Evolutionary conservation across 352 stramenopile genomes (phyloP).

Genomic region (Globisporangium ultimum): DNA sequence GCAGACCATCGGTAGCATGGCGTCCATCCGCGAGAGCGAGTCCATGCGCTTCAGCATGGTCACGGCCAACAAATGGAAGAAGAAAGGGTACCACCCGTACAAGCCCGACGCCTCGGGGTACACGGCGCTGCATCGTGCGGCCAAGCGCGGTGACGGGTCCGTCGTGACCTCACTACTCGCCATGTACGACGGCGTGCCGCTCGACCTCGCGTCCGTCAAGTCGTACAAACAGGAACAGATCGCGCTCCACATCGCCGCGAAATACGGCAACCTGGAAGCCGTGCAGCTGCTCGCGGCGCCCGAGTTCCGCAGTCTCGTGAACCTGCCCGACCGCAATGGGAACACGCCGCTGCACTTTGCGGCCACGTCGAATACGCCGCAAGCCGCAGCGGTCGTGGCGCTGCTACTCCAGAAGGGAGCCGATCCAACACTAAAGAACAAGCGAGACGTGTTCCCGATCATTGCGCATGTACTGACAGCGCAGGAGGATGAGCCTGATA

Average conservation of each 20-base stretch:
- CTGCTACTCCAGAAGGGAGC: conserved; percentile 53
- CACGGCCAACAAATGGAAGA: conserved; percentile 81
- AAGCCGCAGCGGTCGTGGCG: conserved; percentile 51
- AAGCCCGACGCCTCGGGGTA: conserved; percentile 75
- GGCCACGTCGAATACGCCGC: conserved; percentile 47
- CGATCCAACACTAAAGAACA: conserved; percentile 68
- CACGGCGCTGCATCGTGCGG: conserved; percentile 75
- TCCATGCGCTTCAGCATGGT: conserved; percentile 77
- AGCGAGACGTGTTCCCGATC: conserved; percentile 71
- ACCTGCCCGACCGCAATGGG: conserved; percentile 64
- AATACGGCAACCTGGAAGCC: conserved; percentile 69
- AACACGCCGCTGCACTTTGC: conserved; percentile 85
- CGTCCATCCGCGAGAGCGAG: conserved; percentile 71
- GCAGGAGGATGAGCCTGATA: conserved; percentile 63
- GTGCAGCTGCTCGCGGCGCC: conserved; percentile 44
- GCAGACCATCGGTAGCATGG: conserved; percentile 53
- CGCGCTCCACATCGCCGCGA: conserved; percentile 78
- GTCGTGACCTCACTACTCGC: conserved; percentile 69
- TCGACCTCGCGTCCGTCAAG: conserved; percentile 59
- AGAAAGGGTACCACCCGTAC: conserved; percentile 82
- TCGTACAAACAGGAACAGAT: conserved; percentile 77
- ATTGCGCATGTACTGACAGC: conserved; percentile 71
- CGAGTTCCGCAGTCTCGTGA: conserved; percentile 60
- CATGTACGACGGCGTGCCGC: conserved; percentile 76
- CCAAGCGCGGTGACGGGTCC: conserved; percentile 61